phyloP scores from a whole-genome alignment of 176 grass and related monocot species.

The Canna indica region DNA sequence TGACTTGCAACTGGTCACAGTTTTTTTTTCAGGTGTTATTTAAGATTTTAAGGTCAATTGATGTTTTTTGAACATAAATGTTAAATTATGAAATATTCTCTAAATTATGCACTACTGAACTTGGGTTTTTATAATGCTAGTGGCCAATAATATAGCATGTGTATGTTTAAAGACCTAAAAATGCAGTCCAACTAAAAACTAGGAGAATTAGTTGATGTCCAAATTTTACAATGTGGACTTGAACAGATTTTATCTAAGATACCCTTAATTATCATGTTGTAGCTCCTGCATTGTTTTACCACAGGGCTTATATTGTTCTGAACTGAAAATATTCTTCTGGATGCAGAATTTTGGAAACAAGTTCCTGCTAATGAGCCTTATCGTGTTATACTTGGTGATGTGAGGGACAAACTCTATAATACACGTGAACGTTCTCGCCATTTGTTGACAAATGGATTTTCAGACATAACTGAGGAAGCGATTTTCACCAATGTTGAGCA shows the following conservation, averaged over 20 bases:
- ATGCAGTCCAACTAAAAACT: background rate
- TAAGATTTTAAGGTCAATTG: background rate
- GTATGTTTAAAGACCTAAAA: background rate
- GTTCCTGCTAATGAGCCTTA: conserved; percentile 91
- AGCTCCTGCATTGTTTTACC: background rate
- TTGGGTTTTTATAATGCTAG: no score
- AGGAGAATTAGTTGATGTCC: no score
- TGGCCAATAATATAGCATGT: no score
- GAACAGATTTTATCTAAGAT: background rate
- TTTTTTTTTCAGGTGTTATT: background rate
- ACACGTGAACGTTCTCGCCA: conserved; percentile 78
- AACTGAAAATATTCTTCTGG: background rate
- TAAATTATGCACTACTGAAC: background rate
- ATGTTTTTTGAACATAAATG: background rate
- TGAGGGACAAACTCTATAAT: conserved; percentile 88
- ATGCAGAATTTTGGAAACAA: conserved; percentile 95
- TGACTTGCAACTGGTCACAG: background rate
- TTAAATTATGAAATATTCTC: background rate
- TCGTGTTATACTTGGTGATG: conserved; percentile 90
- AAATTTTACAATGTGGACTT: no score
- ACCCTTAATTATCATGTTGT: no score
- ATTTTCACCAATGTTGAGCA: conserved; percentile 74
- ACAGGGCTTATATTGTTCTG: background rate
- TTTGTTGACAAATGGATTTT: conserved; percentile 60
- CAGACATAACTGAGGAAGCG: conserved; percentile 54